Evolutionary conservation across 768 basidiomycete species (phyloP).

Genomic region (Rhizopogon sp.): DNA sequence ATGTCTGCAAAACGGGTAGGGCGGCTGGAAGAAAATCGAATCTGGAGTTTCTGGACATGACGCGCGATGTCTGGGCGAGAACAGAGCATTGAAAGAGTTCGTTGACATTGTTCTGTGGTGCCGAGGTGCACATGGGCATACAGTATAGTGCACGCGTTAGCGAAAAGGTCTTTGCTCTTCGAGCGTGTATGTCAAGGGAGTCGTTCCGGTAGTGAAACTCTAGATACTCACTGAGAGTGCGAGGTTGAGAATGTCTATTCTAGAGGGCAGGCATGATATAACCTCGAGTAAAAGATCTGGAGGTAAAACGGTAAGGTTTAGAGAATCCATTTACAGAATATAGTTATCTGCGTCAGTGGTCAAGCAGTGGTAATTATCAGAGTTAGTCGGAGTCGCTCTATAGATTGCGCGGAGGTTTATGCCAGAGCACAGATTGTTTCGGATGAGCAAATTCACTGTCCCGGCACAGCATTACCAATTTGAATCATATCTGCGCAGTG

Average conservation of each 20-base stretch:
- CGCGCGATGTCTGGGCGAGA: constrained; percentile 53
- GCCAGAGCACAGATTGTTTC: too few species aligned
- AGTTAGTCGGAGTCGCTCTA: too few species aligned
- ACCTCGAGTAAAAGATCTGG: constrained; percentile 67
- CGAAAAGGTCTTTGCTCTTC: constrained; percentile 53
- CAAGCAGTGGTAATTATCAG: too few species aligned
- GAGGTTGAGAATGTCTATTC: constrained; percentile 53
- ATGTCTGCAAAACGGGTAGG: constrained; percentile 10
- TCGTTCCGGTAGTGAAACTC: neutral
- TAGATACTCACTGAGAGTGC: constrained; percentile 49
- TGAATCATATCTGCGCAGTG: too few species aligned
- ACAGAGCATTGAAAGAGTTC: constrained; percentile 62
- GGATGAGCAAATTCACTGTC: too few species aligned
- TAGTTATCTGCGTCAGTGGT: too few species aligned
- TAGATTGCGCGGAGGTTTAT: too few species aligned
- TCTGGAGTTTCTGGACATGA: constrained; percentile 56
- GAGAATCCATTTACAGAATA: neutral
- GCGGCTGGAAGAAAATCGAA: constrained; percentile 34
- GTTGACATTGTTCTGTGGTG: constrained; percentile 52
- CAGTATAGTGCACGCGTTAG: constrained; percentile 48
- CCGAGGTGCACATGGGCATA: constrained; percentile 55
- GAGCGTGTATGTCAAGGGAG: constrained; percentile 3
- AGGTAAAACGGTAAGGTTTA: constrained; percentile 29
- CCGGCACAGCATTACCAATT: too few species aligned
- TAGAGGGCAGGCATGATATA: constrained; percentile 45